Percentiles rank a stretch among this genome's conserved stretches.
These are phyloP conservation scores for Apiospora kogelbergensis DNA, from an alignment of 2,329 filamentous ascomycete species.

Conservation along the genomic window DNA sequence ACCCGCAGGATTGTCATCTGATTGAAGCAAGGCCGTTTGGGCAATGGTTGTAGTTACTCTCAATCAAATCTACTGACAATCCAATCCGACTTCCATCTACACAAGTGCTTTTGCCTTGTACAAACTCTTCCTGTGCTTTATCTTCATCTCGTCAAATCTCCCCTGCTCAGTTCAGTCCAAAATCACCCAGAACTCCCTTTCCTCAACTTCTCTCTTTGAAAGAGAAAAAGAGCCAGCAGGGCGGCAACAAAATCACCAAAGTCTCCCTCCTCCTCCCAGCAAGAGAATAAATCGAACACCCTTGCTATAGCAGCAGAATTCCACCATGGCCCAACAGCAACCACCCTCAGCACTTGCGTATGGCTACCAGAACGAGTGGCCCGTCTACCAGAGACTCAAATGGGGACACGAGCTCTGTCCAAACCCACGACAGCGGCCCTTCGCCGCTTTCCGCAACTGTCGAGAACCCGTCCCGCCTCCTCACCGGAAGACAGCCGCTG, in stretches of 20 bases:
- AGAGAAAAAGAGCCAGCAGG: neutral
- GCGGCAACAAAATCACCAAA: neutral
- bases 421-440: neutral
- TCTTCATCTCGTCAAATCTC: neutral
- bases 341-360: neutral
- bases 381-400: neutral
- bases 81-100: neutral
- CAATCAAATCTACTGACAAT: neutral
- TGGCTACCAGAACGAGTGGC: neutral
- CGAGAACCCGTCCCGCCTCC: slow-evolving; percentile 6
- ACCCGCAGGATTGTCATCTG: neutral
- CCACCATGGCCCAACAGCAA: slow-evolving; percentile 5
- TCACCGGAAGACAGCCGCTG: neutral
- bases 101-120: neutral
- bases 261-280: too few species aligned
- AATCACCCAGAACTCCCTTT: neutral
- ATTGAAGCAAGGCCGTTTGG: neutral
- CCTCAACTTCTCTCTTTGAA: neutral
- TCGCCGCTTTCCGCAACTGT: slow-evolving; percentile 1
- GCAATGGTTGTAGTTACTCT: neutral
- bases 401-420: neutral
- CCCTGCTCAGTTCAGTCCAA: neutral
- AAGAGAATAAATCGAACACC: neutral
- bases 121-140: neutral
- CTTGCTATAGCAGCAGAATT: neutral